A percentile compares a stretch with the other conserved stretches of the same genome.
phyloP scores from a whole-genome alignment of 2,329 filamentous ascomycete genomes.

The Pleoardoris graminearum region DNA sequence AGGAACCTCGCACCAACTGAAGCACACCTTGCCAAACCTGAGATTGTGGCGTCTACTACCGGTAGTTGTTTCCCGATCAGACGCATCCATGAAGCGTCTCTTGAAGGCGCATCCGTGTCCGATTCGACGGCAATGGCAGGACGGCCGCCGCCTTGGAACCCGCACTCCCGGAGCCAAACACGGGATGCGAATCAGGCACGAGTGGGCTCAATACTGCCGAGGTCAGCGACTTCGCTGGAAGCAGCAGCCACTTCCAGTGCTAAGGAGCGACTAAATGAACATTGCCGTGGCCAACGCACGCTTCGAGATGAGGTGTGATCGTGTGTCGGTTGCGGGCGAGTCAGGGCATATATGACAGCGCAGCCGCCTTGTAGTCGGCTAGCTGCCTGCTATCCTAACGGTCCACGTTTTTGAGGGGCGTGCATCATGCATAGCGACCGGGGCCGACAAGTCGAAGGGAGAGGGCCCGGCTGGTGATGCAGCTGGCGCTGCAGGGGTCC shows the following conservation, averaged over 20 bases:
- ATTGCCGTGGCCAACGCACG: conserved; percentile 33
- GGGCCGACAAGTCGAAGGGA: conserved; percentile 34
- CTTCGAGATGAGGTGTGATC: conserved; percentile 30
- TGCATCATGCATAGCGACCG: conserved; percentile 37
- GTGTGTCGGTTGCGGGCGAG: conserved; percentile 30
- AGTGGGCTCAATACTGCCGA: conserved; percentile 17
- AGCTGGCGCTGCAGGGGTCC: conserved; percentile 34
- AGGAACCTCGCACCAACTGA: conserved; percentile 10
- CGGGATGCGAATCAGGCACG: conserved; percentile 35
- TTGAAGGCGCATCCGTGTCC: conserved; percentile 28
- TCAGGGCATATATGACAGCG: conserved; percentile 47
- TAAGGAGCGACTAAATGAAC: conserved; percentile 19
- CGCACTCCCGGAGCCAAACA: conserved; percentile 36
- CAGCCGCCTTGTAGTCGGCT: conserved; percentile 38
- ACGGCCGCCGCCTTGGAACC: conserved; percentile 37
- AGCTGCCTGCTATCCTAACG: conserved; percentile 38
- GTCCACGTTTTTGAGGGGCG: conserved; percentile 44
- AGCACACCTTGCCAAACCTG: conserved; percentile 16
- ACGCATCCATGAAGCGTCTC: conserved; percentile 34
- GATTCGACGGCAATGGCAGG: conserved; percentile 30
- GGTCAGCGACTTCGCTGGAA: conserved; percentile 20
- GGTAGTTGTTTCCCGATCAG: conserved; percentile 27
- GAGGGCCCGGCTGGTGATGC: conserved; percentile 41
- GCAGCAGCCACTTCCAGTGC: conserved; percentile 16
- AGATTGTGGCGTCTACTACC: conserved; percentile 23